Base-by-base conservation (phyloP, 2,329 filamentous ascomycete genomes). In the Cordyceps fumosorosea region DNA sequence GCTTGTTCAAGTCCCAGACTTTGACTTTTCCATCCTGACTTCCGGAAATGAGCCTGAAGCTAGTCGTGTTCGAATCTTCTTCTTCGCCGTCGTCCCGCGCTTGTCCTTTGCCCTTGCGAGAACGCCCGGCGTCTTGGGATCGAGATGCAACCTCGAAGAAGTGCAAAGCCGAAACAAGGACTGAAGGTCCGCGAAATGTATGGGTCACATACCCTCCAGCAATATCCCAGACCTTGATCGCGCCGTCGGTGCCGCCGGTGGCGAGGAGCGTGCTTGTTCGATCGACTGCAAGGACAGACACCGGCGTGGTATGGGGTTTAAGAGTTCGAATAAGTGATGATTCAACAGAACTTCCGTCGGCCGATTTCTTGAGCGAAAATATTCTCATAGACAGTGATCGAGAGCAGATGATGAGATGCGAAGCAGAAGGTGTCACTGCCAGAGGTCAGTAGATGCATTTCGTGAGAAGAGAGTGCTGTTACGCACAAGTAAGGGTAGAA, bases 151-250 rank as follows among this genome's bases (percentile, higher is more conserved):
- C 80, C 70, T 96, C 89, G 73, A 98, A 99, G 75, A 99, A 98
- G 68, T 89, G 88, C 20, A 99, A 80, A 0, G 95, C 91, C 14
- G 95, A 96, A 5, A 99, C 85, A 24, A 99, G 83, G 11, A 95
- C 93, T 64, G 92, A 92, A 62, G 96, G 93, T 1, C 93, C 93
- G 67, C 93, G 89, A 75, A 99, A 96, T 0, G 91, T 96, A 75
- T 99, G 95, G 32, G 96, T 99, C 37, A 92, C 87, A 74, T 90
- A 98, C 24, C 95, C 95, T 51, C 88, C 91, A 56, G 83, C 81
- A 64, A 99, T 91, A 75, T 99, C 95, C 93, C 93, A 99, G 58
- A 99, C 88, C 75, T 99, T 99, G 69, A 98, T 90, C 0, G 89
- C 85, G 26, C 95, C 95, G 72, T 99, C 95, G 3, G 95, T 93